A percentile compares a stretch with the other conserved stretches of the same genome.
Evolutionary conservation across 108 stramenopile species (phyloP).

Genomic region (Pelagomonas calceolata): DNA sequence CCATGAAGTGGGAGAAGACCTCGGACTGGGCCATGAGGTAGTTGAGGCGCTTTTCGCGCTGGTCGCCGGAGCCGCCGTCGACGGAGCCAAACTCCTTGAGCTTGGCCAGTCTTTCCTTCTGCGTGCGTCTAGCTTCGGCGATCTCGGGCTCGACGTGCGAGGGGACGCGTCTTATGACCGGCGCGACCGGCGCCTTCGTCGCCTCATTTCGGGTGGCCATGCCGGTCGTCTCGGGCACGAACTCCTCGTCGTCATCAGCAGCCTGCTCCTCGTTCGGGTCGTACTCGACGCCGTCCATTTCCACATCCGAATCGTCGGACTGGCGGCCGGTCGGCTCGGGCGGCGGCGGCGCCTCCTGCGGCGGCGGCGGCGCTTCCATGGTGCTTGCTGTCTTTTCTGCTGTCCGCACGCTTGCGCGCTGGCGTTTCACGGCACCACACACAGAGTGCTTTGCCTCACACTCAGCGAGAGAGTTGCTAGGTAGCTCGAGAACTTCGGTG

Average conservation of each 20-base stretch:
- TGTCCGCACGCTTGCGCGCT: no score
- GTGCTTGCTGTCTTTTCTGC: no score
- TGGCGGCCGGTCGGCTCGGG: no score
- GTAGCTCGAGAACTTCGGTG: no score
- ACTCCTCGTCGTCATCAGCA: slow-evolving; percentile 24
- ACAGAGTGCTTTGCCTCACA: no score
- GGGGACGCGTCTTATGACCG: slow-evolving; percentile 10
- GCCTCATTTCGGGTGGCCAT: slow-evolving; percentile 12
- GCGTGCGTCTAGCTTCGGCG: slow-evolving; percentile 52
- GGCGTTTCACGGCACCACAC: no score
- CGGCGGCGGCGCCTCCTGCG: no score
- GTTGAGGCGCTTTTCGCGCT: slow-evolving; percentile 41
- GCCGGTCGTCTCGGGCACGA: slow-evolving; percentile 14
- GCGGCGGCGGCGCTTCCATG: no score
- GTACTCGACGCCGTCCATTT: slow-evolving; percentile 23
- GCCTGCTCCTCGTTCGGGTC: slow-evolving; percentile 13
- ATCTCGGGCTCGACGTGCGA: slow-evolving; percentile 39
- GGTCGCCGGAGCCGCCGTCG: not conserved
- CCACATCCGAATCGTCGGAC: slow-evolving; percentile 17
- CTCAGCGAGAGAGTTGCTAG: no score
- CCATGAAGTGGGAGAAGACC: slow-evolving; percentile 94
- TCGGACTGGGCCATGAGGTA: slow-evolving; percentile 89
- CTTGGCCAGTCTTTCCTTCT: slow-evolving; percentile 57
- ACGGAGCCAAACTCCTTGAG: slow-evolving; percentile 18
- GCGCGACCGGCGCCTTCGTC: slow-evolving; percentile 5